Evolutionary conservation across 2,329 filamentous ascomycete species (phyloP).

Genomic region (Xylaria digitata): DNA sequence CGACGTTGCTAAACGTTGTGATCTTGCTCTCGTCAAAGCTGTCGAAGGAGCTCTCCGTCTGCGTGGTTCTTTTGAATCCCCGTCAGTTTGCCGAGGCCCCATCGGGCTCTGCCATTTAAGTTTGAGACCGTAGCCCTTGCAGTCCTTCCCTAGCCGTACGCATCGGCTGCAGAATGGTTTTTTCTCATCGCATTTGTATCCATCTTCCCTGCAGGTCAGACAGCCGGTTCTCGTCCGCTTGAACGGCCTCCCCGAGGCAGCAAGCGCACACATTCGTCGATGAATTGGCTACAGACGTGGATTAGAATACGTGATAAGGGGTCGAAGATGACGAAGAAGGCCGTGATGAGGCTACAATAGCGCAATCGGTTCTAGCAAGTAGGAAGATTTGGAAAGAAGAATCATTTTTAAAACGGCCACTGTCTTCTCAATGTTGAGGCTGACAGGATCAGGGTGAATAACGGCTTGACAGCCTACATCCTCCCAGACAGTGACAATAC

Average conservation of each 20-base stretch:
- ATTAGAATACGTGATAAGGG: slow-evolving; percentile 1
- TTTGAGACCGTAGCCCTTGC: slow-evolving; percentile 49
- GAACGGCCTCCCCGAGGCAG: slow-evolving; percentile 35
- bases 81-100: slow-evolving; percentile 26
- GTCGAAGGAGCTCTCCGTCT: slow-evolving; percentile 12
- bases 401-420: not conserved
- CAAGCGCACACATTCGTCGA: not conserved
- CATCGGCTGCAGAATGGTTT: slow-evolving; percentile 50
- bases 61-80: slow-evolving; percentile 25
- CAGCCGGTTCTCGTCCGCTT: slow-evolving; percentile 48
- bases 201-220: slow-evolving; percentile 49
- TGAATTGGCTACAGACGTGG: not conserved
- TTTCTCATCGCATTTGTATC: slow-evolving; percentile 51
- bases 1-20: slow-evolving; percentile 8
- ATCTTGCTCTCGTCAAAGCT: slow-evolving; percentile 10
- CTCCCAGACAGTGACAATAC: not conserved
- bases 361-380: not conserved
- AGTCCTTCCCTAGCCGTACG: slow-evolving; percentile 47
- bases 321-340: not conserved
- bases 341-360: not conserved
- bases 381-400: not conserved
- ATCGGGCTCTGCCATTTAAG: slow-evolving; percentile 47
- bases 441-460: not conserved
- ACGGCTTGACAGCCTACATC: not conserved
- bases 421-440: not conserved